Base-by-base conservation (phyloP, 2,329 filamentous ascomycete species). In the Fusarium austroafricanum region DNA sequence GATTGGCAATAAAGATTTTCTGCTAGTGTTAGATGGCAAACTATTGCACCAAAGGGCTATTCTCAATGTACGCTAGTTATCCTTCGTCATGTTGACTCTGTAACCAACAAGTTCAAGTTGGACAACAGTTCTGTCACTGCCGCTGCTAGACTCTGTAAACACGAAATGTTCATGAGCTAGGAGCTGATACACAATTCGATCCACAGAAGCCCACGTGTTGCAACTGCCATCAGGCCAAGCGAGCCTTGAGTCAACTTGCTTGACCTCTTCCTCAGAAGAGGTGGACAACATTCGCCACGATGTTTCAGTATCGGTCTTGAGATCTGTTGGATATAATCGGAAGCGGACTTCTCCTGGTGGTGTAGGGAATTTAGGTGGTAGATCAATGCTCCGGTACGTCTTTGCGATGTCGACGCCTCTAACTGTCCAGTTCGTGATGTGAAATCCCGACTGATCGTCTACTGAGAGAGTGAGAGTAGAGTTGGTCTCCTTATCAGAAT, bases 31-130 rank as follows among this genome's bases (percentile, higher is more conserved):
- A 6, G 21, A 23, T 23, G 21, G 4, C 21, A 4, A 6, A 23
- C 21, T 4, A 6, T 23, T 23, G 21, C 21, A 23, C 4, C 21
- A 23, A 23, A 23, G 21, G 21, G 21, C 21, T 23, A 4, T 23
- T 4, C 4, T 23, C 21, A 23, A 23, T 31, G 10, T 33, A 33
- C 14, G 15, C 14, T 60, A 60, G 1, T 28, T 14, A 5, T 59
- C 29, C 15, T 38, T 55, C 5, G 26, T 23, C 28, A 11, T 10
- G 67, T 3, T 2, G 40, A 64, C 58, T 1, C 49, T 45, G 11
- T 67, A 67, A 1, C 65, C 49, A 1, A 55, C 59, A 23, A 67
- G 64, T 8, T 64, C 65, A 2, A 67, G 29, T 5, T 38, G 33
- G 10, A 29, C 26, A 33, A 12, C 56, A 0, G 2, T 10, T 2